Evolutionary conservation across 306 rosid genomes (phyloP), one percentile per base, ranked within the genome.

Genomic region (Arachis hypogaea): DNA sequence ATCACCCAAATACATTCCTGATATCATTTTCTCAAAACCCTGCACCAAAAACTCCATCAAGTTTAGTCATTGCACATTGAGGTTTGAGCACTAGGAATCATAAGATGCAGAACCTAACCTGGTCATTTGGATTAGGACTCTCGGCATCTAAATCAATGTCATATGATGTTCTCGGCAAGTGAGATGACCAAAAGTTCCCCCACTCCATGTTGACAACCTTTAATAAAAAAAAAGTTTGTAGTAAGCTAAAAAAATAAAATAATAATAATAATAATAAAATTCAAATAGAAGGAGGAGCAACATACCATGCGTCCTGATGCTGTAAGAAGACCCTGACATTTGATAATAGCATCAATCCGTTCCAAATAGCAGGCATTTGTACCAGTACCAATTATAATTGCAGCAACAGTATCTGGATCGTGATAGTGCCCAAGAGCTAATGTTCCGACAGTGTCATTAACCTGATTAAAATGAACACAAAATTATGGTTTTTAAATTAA

Each of bases 1-100:
- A 60, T 93, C 98, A 22, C 98, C 98, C 28, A 93, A 89, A 84
- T 93, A 93, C 98, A 93, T 87, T 77, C 97, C 98, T 55, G 98
- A 88, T 80, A 93, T 90, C 97, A 93, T 84, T 82, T 93, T 93
- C 83, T 93, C 98, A 29, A 93, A 93, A 79, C 97, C 98, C 98
- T 93, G 87, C 75, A 82, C 6, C 66, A 51, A 69, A 78, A 77
- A 66, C 58, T 63, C 59, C 44, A 63, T 73, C 56, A 42, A 28
- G 74, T 49, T 78, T 28, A 78, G 82, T 71, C 45, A 71, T 47
- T 57, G 61, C 14, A 30, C 28, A 73, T 74, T 61, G 66, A 58
- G 61, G 4, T 33, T 33, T 33, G 38, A 33, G 4, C 38, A 33
- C 38, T 33, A 33, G 38, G 60, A 81, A 12, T 4, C 68, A 66